Percentiles rank a stretch among this genome's conserved stretches.
These are phyloP conservation scores for Calonectria pseudoreteaudii DNA, from an alignment of 2,329 filamentous ascomycete genomes.

Conservation along the genomic window DNA sequence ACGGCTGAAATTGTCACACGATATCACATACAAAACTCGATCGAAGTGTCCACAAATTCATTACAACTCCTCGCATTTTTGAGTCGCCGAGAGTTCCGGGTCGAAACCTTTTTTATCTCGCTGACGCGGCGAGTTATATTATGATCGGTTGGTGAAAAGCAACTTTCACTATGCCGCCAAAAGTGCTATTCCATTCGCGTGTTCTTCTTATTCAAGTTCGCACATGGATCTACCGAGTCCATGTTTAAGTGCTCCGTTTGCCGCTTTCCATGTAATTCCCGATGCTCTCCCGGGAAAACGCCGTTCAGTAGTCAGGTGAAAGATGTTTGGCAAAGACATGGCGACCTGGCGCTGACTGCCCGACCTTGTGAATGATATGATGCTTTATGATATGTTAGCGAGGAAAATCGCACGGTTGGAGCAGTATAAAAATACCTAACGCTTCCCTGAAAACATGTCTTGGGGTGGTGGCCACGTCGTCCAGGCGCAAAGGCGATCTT, in stretches of 20 bases:
- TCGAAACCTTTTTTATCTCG: background rate
- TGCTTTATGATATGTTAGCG: background rate
- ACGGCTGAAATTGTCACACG: background rate
- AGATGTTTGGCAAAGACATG: background rate
- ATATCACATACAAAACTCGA: background rate
- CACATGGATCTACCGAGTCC: background rate
- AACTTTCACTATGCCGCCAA: background rate
- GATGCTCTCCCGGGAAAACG: background rate
- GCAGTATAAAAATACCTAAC: background rate
- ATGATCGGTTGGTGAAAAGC: background rate
- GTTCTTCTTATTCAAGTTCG: background rate
- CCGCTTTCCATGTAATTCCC: background rate
- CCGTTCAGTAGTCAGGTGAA: background rate
- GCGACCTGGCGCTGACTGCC: background rate
- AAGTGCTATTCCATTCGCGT: background rate
- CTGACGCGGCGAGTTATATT: background rate
- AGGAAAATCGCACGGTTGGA: background rate
- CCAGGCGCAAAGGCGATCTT: background rate
- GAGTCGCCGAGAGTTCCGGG: background rate
- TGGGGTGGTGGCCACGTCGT: background rate
- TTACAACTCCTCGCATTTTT: background rate
- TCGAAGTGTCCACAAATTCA: too few species aligned
- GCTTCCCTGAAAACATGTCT: background rate
- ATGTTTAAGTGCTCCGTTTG: background rate
- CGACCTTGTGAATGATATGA: too few species aligned